Evolutionary conservation across 495 filamentous ascomycete species (phyloP).

Genomic region (Podospora anserina): DNA sequence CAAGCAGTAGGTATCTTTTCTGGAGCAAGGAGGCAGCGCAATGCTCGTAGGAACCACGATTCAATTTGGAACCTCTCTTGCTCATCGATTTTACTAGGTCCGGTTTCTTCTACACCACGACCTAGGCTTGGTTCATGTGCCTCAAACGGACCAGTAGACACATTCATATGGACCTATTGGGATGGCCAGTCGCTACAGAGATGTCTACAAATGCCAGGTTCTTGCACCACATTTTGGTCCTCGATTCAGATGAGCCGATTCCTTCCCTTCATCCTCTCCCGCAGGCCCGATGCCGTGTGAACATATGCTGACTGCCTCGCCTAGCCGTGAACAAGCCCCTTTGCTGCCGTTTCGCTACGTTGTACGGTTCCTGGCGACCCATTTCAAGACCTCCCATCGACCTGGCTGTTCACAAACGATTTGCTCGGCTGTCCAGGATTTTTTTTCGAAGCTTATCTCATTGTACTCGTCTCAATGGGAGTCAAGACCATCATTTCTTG

Average conservation of each 20-base stretch:
- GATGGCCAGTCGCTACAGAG: neutral
- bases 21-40: no score
- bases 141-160: no score
- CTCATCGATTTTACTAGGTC: no score
- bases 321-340: neutral
- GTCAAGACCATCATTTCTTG: neutral
- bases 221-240: neutral
- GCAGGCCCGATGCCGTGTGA: neutral
- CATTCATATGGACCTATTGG: neutral
- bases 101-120: no score
- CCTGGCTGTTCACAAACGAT: neutral
- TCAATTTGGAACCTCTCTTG: no score
- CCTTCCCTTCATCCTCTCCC: neutral
- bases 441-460: neutral
- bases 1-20: no score
- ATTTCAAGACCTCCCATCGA: neutral
- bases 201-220: neutral
- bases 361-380: slow-evolving; percentile 8
- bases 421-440: neutral
- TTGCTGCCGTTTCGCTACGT: slow-evolving; percentile 3
- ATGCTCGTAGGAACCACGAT: no score
- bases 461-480: no score
- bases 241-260: neutral
- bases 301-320: neutral
- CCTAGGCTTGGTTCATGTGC: no score